phyloP scores from a whole-genome alignment of 345 rosid genomes.

The Brassica cretica region DNA sequence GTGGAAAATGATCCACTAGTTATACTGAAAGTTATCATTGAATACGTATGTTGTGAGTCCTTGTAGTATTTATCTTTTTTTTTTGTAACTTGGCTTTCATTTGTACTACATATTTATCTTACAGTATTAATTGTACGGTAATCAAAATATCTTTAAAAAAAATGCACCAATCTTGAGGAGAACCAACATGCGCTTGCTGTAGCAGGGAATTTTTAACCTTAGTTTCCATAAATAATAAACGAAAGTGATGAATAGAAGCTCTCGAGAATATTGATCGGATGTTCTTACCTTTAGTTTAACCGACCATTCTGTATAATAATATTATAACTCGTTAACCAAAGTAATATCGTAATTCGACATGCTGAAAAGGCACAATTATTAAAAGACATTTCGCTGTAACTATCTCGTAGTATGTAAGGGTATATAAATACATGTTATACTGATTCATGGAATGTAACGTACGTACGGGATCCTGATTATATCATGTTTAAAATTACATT shows the following conservation, averaged over 20 bases:
- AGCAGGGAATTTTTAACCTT: constrained; percentile 2
- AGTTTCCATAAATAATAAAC: neutral
- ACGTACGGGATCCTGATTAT: neutral
- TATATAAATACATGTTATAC: neutral
- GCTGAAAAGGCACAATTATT: neutral
- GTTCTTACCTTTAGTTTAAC: constrained; percentile 25
- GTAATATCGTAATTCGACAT: constrained; percentile 9
- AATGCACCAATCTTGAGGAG: constrained; percentile 35
- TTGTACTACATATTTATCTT: neutral
- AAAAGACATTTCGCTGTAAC: neutral
- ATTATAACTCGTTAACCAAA: constrained; percentile 23
- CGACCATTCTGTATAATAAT: constrained; percentile 12
- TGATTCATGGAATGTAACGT: neutral
- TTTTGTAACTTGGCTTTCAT: neutral
- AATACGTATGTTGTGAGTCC: neutral
- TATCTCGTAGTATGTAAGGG: neutral
- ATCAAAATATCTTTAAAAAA: neutral
- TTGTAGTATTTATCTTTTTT: neutral
- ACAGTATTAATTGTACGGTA: neutral
- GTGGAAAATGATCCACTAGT: neutral
- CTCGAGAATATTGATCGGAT: constrained; percentile 21
- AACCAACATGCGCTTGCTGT: constrained; percentile 34
- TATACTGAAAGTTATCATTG: neutral
- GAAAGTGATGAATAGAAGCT: constrained; percentile 22
- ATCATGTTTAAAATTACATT: neutral